Evolutionary conservation across 768 basidiomycete species (phyloP), one percentile per base, ranked within the genome.

Genomic region (Boletus rubescentipes): DNA sequence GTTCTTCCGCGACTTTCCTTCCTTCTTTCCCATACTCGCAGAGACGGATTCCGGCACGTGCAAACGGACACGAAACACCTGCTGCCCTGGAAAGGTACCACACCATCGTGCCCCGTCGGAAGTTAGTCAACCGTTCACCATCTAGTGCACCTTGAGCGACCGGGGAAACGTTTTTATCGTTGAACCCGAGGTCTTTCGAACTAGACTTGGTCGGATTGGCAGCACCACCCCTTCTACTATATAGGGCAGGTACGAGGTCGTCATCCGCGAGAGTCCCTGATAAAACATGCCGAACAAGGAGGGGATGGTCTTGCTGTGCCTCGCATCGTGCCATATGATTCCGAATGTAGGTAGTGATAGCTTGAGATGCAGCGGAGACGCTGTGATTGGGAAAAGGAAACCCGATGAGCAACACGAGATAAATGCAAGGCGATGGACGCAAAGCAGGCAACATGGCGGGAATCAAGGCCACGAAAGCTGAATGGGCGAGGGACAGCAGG

Each of bases 341-440:
- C 46, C 89, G 83, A 62, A 91, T 84, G 67, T 87, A 91, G n/a
- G 87, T 87, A 5, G 89, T 89, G 62, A 91, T 88, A 12, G 89
- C 86, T 69, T 91, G 89, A 38, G 84, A 84, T 14, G 89, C 89
- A 51, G 89, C 89, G 42, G 87, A 89, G 39, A 82, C 78, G 66
- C 89, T 91, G 58, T 34, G 54, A 51, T 43, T 20, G 37, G 26
- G 44, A 32, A 11, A 51, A 47, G 43, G 15, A 21, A 48, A 0
- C 31, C 29, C 14, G 45, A 61, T 53, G 49, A 48, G 55, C 40
- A 41, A 57, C 63, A 57, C 41, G 50, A 46, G 37, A 62, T 51
- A 48, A 51, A 47, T 57, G 53, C 34, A 23, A 57, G 41, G 51
- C 34, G 36, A 46, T 20, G 39, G 15, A 54, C 49, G 52, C 21